Percentiles rank a stretch among this genome's conserved stretches.
phyloP scores from a whole-genome alignment of 106 monocot species.

The Cymbidium sinense region DNA sequence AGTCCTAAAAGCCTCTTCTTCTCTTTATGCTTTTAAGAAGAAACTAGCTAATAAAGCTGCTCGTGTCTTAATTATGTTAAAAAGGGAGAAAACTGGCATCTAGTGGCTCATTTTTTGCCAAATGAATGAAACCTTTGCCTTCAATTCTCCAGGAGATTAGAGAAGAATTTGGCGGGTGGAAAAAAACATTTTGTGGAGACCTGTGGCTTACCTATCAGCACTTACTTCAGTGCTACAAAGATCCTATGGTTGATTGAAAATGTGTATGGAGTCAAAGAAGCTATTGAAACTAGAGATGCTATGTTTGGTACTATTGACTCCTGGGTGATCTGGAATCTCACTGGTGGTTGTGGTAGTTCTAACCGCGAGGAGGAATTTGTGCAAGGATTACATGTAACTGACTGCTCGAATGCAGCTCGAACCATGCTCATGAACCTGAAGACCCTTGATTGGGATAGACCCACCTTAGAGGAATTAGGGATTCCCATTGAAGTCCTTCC shows the following conservation, averaged over 20 bases:
- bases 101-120: too few species aligned
- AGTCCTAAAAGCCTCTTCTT: neutral
- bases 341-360: constrained; percentile 39
- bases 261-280: constrained; percentile 50
- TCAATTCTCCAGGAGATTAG: constrained; percentile 65
- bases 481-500: constrained; percentile 70
- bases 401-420: constrained; percentile 83
- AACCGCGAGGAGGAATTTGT: constrained; percentile 17
- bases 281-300: constrained; percentile 56
- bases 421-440: constrained; percentile 96
- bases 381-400: constrained; percentile 75
- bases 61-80: neutral
- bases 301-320: constrained; percentile 85
- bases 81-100: neutral
- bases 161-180: constrained; percentile 66
- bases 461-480: constrained; percentile 50
- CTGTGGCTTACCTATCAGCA: constrained; percentile 88
- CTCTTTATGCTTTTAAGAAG: neutral
- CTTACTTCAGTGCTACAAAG: constrained; percentile 92
- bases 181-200: constrained; percentile 69
- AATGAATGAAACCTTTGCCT: constrained; percentile 5
- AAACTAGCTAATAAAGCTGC: neutral
- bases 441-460: constrained; percentile 74
- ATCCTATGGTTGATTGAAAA: constrained; percentile 90
- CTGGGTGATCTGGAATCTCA: constrained; percentile 97